A percentile compares a stretch with the other conserved stretches of the same genome.
Evolutionary conservation across 1,139 yeast species (phyloP).

Genomic region (Hyphopichia burtonii): DNA sequence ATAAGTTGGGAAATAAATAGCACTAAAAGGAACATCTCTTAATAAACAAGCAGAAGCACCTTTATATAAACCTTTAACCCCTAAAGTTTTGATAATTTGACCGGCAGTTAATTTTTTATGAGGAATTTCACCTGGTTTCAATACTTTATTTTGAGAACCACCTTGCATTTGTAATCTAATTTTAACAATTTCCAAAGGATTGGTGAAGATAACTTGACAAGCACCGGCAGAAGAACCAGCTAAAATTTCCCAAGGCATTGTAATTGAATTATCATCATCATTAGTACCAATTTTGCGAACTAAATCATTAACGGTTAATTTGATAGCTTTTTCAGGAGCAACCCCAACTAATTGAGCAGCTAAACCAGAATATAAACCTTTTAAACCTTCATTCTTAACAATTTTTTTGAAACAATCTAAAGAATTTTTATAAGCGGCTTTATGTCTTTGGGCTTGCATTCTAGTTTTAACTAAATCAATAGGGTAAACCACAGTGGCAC

Average conservation of each 20-base stretch:
- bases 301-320: slow-evolving; percentile 89
- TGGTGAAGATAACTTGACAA: slow-evolving; percentile 94
- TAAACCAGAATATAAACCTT: slow-evolving; percentile 90
- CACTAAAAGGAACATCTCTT: slow-evolving; percentile 96
- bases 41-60: slow-evolving; percentile 91
- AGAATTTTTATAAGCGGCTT: slow-evolving; percentile 74
- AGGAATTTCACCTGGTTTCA: slow-evolving; percentile 46
- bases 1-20: slow-evolving; percentile 96
- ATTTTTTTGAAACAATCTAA: slow-evolving; percentile 84
- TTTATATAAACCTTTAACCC: slow-evolving; percentile 81
- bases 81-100: slow-evolving; percentile 74
- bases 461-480: slow-evolving; percentile 95
- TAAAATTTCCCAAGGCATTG: slow-evolving; percentile 69
- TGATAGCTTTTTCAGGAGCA: slow-evolving; percentile 98
- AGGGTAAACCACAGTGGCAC: slow-evolving; percentile 98
- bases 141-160: slow-evolving; percentile 45
- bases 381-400: slow-evolving; percentile 71
- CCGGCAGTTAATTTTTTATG: slow-evolving; percentile 57
- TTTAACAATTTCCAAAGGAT: slow-evolving; percentile 94
- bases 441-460: slow-evolving; percentile 91
- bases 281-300: slow-evolving; percentile 69
- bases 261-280: slow-evolving; percentile 56
- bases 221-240: slow-evolving; percentile 97
- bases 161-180: slow-evolving; percentile 96
- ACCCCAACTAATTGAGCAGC: slow-evolving; percentile 96